phyloP scores from a whole-genome alignment of 2,329 filamentous ascomycete genomes.

The Colletotrichum sp. region DNA sequence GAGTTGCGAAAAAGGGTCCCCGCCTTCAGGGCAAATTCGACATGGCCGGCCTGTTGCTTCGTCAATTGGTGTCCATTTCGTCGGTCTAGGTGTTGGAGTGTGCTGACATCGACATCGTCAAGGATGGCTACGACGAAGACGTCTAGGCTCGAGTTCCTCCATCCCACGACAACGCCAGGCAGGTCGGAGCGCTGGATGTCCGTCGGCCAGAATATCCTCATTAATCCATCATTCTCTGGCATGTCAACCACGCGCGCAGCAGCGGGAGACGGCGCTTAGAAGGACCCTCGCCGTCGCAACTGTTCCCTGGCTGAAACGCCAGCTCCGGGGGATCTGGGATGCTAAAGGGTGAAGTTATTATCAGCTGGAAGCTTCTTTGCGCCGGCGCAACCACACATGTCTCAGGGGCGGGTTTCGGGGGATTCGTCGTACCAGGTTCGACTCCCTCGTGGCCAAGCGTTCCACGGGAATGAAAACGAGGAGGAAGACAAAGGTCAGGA shows the following conservation, averaged over 20 bases:
- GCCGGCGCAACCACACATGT: slow-evolving; percentile 14
- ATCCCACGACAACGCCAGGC: slow-evolving; percentile 90
- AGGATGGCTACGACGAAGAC: slow-evolving; percentile 89
- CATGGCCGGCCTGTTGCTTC: slow-evolving; percentile 69
- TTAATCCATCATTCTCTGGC: slow-evolving; percentile 82
- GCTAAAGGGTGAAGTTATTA: slow-evolving; percentile 54
- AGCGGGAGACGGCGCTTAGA: slow-evolving; percentile 59
- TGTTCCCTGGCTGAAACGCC: slow-evolving; percentile 96
- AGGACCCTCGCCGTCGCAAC: slow-evolving; percentile 90
- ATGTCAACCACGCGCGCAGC: slow-evolving; percentile 53
- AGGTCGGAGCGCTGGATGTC: slow-evolving; percentile 75
- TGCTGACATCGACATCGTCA: slow-evolving; percentile 84
- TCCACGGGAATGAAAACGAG: slow-evolving; percentile 84
- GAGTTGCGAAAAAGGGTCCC: slow-evolving; percentile 85
- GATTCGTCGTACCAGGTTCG: slow-evolving; percentile 69
- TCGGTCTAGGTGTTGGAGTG: background rate
- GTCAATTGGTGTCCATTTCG: slow-evolving; percentile 10
- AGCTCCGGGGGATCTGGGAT: slow-evolving; percentile 77
- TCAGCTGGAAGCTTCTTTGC: slow-evolving; percentile 27
- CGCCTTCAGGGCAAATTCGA: slow-evolving; percentile 85
- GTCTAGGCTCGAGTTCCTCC: slow-evolving; percentile 91
- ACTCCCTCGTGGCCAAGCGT: slow-evolving; percentile 81
- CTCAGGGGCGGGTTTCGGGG: slow-evolving; percentile 13
- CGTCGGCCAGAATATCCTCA: slow-evolving; percentile 98
- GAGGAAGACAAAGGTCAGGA: slow-evolving; percentile 85